phyloP scores from a whole-genome alignment of 805 yeast species.

The Lipomyces yamanashiensis region DNA sequence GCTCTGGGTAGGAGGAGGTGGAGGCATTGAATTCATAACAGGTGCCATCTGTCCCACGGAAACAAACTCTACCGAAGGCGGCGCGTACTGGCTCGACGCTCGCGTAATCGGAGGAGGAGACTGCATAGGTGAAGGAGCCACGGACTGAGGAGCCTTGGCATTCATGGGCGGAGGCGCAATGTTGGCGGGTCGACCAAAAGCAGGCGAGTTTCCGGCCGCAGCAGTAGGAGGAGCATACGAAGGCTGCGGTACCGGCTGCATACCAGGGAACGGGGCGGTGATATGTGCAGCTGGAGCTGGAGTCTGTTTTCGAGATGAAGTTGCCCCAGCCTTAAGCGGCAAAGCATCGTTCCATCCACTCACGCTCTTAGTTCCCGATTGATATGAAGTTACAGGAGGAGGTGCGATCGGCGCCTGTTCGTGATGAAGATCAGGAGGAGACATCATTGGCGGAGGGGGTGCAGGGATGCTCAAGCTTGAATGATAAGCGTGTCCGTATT shows the following conservation, averaged over 20 bases:
- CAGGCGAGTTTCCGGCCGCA: constrained; percentile 14
- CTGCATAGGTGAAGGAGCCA: constrained; percentile 28
- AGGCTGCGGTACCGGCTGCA: constrained; percentile 39
- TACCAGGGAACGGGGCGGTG: constrained; percentile 37
- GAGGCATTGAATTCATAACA: constrained; percentile 5
- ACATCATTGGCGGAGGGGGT: constrained; percentile 29
- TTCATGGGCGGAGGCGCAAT: constrained; percentile 36
- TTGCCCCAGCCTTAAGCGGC: constrained; percentile 20
- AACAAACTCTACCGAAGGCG: constrained; percentile 31
- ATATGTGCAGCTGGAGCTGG: constrained; percentile 41
- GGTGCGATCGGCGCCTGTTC: constrained; percentile 31
- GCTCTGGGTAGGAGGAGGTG: constrained; percentile 18
- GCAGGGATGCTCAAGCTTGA: constrained; percentile 33
- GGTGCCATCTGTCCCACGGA: constrained; percentile 26
- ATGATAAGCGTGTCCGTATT: constrained; percentile 30
- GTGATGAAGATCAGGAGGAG: constrained; percentile 31
- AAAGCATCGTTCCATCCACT: constrained; percentile 40
- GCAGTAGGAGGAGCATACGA: constrained; percentile 42
- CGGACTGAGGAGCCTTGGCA: constrained; percentile 33
- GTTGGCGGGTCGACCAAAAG: constrained; percentile 12
- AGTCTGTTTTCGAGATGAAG: constrained; percentile 31
- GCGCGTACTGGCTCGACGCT: constrained; percentile 23
- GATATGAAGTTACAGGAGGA: constrained; percentile 29
- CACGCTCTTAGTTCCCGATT: constrained; percentile 23
- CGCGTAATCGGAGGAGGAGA: constrained; percentile 29